Percentiles rank a stretch among this genome's conserved stretches.
Conservation (phyloP, 2,329 filamentous ascomycete species). For the Aspergillus oerlinghausenensis region DNA sequence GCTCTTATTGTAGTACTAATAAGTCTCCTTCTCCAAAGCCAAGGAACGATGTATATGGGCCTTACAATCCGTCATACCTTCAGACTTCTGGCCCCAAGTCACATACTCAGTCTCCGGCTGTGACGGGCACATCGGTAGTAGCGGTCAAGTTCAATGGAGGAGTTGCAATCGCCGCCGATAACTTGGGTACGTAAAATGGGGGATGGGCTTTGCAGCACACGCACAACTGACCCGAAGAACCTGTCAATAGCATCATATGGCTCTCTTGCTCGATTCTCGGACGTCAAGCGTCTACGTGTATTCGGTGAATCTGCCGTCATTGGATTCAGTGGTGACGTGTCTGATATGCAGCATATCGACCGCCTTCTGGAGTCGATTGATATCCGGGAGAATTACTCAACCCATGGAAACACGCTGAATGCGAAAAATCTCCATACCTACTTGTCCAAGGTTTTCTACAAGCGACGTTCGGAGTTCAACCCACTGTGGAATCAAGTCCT, state of each 20-base stretch:
- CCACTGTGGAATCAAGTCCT: constrained; percentile 96
- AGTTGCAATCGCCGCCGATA: constrained; percentile 94
- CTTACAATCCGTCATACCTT: constrained; percentile 85
- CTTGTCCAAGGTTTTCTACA: constrained; percentile 92
- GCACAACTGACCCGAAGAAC: constrained; percentile 12
- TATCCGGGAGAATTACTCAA: constrained; percentile 80
- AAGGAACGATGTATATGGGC: constrained; percentile 93
- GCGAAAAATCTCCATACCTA: constrained; percentile 96
- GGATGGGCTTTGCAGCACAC: not conserved
- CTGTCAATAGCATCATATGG: constrained; percentile 77
- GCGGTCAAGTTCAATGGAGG: constrained; percentile 95
- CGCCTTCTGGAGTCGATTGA: constrained; percentile 79
- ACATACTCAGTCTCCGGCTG: constrained; percentile 87
- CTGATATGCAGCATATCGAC: constrained; percentile 98
- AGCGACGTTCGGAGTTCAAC: constrained; percentile 90
- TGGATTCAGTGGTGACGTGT: constrained; percentile 94
- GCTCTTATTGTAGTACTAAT: constrained; percentile 12
- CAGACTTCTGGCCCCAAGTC: constrained; percentile 65
- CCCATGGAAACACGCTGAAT: constrained; percentile 58
- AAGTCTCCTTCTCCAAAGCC: constrained; percentile 59
- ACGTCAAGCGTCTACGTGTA: constrained; percentile 88
- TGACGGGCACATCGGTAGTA: constrained; percentile 93
- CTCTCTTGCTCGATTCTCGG: constrained; percentile 91
- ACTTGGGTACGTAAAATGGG: constrained; percentile 64
- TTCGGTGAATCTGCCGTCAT: constrained; percentile 82